Percentiles rank a stretch among this genome's conserved stretches.
These are phyloP conservation scores for Nakazawaea pomicola DNA, from an alignment of 805 yeast genomes.

Conservation along the genomic window DNA sequence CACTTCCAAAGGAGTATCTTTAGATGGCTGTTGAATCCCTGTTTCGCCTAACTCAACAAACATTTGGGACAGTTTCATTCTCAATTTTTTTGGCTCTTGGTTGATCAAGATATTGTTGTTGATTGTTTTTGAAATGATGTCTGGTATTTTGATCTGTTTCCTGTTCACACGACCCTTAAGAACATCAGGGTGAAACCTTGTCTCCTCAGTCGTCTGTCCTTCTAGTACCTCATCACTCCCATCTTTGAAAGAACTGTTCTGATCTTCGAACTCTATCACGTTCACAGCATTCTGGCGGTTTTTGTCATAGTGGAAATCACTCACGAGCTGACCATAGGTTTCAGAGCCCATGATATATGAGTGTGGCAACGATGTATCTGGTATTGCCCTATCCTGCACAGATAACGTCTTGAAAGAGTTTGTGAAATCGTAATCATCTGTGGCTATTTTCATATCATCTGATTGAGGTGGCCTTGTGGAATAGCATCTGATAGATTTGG, in stretches of 20 bases:
- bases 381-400: constrained; percentile 19
- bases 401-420: constrained; percentile 14
- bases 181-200: constrained; percentile 56
- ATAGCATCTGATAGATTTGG: neutral
- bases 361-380: constrained; percentile 23
- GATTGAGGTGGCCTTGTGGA: no score
- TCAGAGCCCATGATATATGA: constrained; percentile 34
- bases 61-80: constrained; percentile 46
- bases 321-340: constrained; percentile 38
- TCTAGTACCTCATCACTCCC: constrained; percentile 9
- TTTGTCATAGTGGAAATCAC: constrained; percentile 29
- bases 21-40: constrained; percentile 42
- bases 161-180: constrained; percentile 50
- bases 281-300: constrained; percentile 19
- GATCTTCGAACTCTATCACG: constrained; percentile 10
- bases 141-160: constrained; percentile 50
- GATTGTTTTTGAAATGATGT: constrained; percentile 49
- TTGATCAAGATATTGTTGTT: constrained; percentile 56
- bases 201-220: constrained; percentile 42
- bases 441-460: constrained; percentile 13
- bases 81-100: constrained; percentile 58
- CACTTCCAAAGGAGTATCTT: constrained; percentile 43
- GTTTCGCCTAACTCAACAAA: constrained; percentile 39
- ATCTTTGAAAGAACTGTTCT: neutral
- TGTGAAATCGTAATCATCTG: constrained; percentile 21